Evolutionary conservation across 2,329 filamentous ascomycete species (phyloP).

Genomic region (Sporothrix brasiliensis): DNA sequence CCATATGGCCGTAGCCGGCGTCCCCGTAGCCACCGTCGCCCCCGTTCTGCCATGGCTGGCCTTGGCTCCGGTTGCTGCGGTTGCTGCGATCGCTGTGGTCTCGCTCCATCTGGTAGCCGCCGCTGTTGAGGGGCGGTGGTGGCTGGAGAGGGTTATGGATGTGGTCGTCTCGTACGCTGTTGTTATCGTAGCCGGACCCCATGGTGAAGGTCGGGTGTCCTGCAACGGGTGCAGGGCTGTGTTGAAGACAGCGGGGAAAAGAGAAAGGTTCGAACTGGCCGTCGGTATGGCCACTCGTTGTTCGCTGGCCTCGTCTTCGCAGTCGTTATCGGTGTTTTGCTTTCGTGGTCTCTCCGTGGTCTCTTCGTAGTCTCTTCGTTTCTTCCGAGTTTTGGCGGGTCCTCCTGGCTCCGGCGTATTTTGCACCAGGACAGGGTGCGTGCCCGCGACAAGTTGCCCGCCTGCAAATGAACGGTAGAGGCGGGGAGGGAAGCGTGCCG

Average conservation of each 20-base stretch:
- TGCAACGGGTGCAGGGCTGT: constrained; percentile 13
- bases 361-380: background rate
- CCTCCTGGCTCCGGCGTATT: constrained; percentile 13
- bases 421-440: constrained; percentile 23
- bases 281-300: constrained; percentile 9
- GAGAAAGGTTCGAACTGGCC: background rate
- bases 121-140: constrained; percentile 30
- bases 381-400: constrained; percentile 14
- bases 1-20: constrained; percentile 35
- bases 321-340: background rate
- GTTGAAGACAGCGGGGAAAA: background rate
- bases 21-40: constrained; percentile 32
- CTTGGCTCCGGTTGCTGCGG: constrained; percentile 32
- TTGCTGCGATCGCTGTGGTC: constrained; percentile 38
- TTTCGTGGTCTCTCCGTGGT: background rate
- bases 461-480: constrained; percentile 24
- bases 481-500: background rate
- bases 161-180: constrained; percentile 45
- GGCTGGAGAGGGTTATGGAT: constrained; percentile 39
- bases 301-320: background rate
- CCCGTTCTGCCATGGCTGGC: constrained; percentile 35
- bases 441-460: constrained; percentile 16
- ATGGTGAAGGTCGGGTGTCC: constrained; percentile 23
- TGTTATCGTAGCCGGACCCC: constrained; percentile 48
- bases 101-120: constrained; percentile 39